Percentiles rank a stretch among this genome's conserved stretches.
Evolutionary conservation across 441 rosid genomes (phyloP).

Genomic region (Erysimum cheiri): DNA sequence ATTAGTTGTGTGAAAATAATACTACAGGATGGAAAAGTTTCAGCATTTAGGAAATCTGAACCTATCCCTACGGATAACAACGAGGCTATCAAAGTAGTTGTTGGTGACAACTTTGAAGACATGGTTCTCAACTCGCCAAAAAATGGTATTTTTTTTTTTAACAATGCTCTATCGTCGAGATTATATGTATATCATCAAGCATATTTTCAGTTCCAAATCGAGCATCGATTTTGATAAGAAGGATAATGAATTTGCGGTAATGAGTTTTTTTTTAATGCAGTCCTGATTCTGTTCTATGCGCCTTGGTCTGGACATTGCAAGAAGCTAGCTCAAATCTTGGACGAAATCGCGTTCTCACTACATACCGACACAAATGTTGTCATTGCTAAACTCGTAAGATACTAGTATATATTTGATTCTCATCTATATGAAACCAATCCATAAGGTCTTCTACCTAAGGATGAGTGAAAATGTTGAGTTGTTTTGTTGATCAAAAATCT

Average conservation of each 20-base stretch:
- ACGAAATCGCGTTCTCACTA: neutral
- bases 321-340: neutral
- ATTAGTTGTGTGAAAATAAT: neutral
- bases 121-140: neutral
- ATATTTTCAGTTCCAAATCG: too few relatives aligned
- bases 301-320: conserved; percentile 3
- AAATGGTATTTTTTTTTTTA: neutral
- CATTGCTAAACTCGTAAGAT: neutral
- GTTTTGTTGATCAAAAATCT: neutral
- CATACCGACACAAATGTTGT: neutral
- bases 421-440: neutral
- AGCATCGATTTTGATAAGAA: too few relatives aligned
- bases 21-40: neutral
- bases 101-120: neutral
- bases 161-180: neutral
- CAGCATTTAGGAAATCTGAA: neutral
- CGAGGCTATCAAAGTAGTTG: neutral
- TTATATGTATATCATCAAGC: neutral
- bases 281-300: neutral
- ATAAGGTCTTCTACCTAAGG: neutral
- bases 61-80: neutral
- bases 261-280: neutral
- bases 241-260: neutral
- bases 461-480: neutral
- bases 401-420: neutral